Percentiles rank a stretch among this genome's conserved stretches.
These are phyloP conservation scores for Colletotrichum destructivum DNA, from an alignment of 2,329 filamentous ascomycete genomes.

Conservation along the genomic window DNA sequence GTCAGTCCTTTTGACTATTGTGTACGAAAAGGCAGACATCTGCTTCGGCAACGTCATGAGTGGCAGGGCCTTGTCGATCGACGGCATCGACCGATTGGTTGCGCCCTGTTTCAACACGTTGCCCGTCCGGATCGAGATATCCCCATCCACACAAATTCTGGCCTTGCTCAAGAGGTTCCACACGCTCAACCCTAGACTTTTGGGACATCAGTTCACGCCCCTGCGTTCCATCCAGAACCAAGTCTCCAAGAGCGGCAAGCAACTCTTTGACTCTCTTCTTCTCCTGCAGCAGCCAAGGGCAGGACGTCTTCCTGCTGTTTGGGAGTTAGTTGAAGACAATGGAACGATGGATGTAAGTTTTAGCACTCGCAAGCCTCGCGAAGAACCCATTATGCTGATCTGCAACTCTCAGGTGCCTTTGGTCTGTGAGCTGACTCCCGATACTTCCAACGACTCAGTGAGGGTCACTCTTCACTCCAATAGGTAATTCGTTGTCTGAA, in stretches of 20 bases:
- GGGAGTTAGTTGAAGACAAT: slow-evolving; percentile 70
- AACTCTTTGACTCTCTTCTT: slow-evolving; percentile 85
- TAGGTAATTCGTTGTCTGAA: slow-evolving; percentile 51
- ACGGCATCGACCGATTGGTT: slow-evolving; percentile 79
- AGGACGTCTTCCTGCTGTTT: slow-evolving; percentile 68
- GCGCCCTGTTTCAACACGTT: slow-evolving; percentile 95
- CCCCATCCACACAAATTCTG: slow-evolving; percentile 62
- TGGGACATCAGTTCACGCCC: slow-evolving; percentile 82
- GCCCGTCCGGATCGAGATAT: slow-evolving; percentile 75
- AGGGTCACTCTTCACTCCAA: slow-evolving; percentile 76
- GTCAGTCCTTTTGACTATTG: slow-evolving; percentile 73
- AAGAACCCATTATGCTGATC: background rate
- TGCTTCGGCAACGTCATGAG: slow-evolving; percentile 92
- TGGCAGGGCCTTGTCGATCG: slow-evolving; percentile 78
- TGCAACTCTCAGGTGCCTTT: slow-evolving; percentile 69
- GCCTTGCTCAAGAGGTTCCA: slow-evolving; percentile 75
- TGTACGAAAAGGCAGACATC: slow-evolving; percentile 73
- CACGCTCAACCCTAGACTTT: slow-evolving; percentile 70
- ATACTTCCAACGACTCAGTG: slow-evolving; percentile 65
- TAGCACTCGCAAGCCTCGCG: background rate
- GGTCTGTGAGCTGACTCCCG: slow-evolving; percentile 81
- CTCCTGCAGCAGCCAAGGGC: slow-evolving; percentile 80
- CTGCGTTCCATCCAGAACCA: slow-evolving; percentile 78
- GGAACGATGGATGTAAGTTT: slow-evolving; percentile 77
- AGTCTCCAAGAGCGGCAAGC: slow-evolving; percentile 58